Evolutionary conservation across 768 basidiomycete species (phyloP).

Genomic region (Psilocybe cyanescens): DNA sequence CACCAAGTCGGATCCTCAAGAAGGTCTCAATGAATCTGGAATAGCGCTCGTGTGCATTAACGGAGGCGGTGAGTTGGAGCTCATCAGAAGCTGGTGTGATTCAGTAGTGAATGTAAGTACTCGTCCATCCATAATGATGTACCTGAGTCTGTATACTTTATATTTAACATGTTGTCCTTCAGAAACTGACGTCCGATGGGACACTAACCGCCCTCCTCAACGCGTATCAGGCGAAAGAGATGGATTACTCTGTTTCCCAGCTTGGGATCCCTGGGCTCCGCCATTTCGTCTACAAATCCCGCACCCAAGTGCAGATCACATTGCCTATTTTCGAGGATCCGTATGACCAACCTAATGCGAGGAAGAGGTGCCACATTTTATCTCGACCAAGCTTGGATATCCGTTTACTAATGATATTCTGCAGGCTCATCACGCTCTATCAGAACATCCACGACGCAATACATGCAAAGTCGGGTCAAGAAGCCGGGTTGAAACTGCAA

Average conservation of each 20-base stretch:
- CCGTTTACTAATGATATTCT: neutral
- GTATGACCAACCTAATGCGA: slow-evolving; percentile 66
- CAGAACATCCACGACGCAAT: slow-evolving; percentile 87
- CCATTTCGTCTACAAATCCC: slow-evolving; percentile 95
- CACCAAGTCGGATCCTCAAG: slow-evolving; percentile 19
- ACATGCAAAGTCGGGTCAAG: slow-evolving; percentile 88
- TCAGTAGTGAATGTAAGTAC: slow-evolving; percentile 57
- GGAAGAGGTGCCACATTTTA: slow-evolving; percentile 50
- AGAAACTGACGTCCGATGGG: slow-evolving; percentile 72
- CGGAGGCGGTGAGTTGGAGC: slow-evolving; percentile 83
- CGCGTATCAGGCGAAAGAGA: slow-evolving; percentile 50
- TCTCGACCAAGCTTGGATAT: neutral
- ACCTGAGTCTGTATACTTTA: neutral
- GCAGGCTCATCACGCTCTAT: slow-evolving; percentile 84
- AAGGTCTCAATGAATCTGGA: slow-evolving; percentile 36
- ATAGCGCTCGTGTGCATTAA: slow-evolving; percentile 82
- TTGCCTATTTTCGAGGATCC: slow-evolving; percentile 85
- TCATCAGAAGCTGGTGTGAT: slow-evolving; percentile 79
- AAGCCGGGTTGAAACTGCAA: slow-evolving; percentile 80
- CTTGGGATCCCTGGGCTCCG: slow-evolving; percentile 88
- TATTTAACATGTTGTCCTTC: slow-evolving; percentile 2
- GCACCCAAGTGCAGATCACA: slow-evolving; percentile 88
- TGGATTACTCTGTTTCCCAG: slow-evolving; percentile 71
- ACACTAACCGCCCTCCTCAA: slow-evolving; percentile 53
- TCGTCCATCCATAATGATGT: neutral